A percentile compares a stretch with the other conserved stretches of the same genome.
Conservation (phyloP, 768 basidiomycete species). For the Pleurotus cornucopiae region DNA sequence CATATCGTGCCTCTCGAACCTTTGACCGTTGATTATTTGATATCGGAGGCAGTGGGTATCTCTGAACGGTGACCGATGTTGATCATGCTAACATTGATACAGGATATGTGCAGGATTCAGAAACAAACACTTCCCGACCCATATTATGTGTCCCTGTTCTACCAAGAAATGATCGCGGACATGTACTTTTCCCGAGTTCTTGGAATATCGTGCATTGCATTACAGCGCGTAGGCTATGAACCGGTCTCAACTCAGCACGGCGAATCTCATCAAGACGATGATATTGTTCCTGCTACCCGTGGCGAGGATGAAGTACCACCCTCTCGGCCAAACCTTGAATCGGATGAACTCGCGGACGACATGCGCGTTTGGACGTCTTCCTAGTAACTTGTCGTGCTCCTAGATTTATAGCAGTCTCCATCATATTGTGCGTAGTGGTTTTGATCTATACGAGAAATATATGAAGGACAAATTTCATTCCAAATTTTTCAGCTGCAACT, state of each 20-base stretch:
- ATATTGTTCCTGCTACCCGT: too few species aligned
- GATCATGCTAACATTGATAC: background rate
- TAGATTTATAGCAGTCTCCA: too few species aligned
- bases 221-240: background rate
- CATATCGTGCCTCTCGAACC: background rate
- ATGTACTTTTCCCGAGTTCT: background rate
- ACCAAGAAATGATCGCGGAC: background rate
- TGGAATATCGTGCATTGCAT: background rate
- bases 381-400: too few species aligned
- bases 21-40: background rate
- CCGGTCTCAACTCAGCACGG: background rate
- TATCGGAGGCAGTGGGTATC: background rate
- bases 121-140: background rate
- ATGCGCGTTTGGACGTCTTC: too few species aligned
- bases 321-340: too few species aligned
- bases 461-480: too few species aligned
- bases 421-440: too few species aligned
- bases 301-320: too few species aligned
- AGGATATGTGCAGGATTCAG: background rate
- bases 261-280: too few species aligned
- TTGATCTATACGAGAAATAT: too few species aligned
- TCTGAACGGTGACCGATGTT: background rate
- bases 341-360: too few species aligned
- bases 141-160: background rate
- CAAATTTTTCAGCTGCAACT: too few species aligned